Percentiles rank a stretch among this genome's conserved stretches.
phyloP scores from a whole-genome alignment of 306 rosid species.

The Canavalia ensiformis region DNA sequence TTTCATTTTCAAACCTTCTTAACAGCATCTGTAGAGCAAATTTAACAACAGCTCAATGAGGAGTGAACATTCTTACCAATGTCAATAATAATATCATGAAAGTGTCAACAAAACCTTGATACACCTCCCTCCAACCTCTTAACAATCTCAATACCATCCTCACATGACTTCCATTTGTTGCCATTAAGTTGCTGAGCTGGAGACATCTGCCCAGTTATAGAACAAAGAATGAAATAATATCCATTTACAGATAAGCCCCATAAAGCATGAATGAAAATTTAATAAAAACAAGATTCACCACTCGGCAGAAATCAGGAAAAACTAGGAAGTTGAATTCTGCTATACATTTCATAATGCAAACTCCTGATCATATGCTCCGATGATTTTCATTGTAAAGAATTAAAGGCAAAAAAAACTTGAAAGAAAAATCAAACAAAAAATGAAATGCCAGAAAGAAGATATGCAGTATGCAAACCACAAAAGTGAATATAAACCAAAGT shows the following conservation, averaged over 20 bases:
- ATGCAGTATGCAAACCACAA: neutral
- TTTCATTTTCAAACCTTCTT: conserved; percentile 61
- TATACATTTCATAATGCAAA: conserved; percentile 2
- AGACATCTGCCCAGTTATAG: conserved; percentile 58
- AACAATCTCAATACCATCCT: conserved; percentile 53
- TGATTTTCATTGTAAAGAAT: neutral
- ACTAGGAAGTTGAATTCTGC: too few relatives aligned
- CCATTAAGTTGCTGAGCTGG: conserved; percentile 67
- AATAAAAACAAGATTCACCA: conserved; percentile 12
- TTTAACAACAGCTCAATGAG: conserved; percentile 22
- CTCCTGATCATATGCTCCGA: neutral
- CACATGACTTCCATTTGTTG: conserved; percentile 55
- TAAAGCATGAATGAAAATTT: conserved; percentile 7
- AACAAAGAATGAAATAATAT: conserved; percentile 2
- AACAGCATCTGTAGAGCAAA: conserved; percentile 59
- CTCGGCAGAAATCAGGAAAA: conserved; percentile 6
- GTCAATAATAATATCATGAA: conserved; percentile 25
- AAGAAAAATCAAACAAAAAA: neutral
- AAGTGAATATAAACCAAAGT: neutral
- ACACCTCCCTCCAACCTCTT: conserved; percentile 62
- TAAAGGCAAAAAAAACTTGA: neutral
- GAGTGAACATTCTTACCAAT: neutral
- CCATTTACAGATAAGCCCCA: neutral
- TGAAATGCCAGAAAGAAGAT: neutral
- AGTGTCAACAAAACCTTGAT: conserved; percentile 76